These are phyloP conservation scores for Talaromyces sp. DNA, from an alignment of 2,329 filamentous ascomycete genomes.

Conservation along the genomic window DNA sequence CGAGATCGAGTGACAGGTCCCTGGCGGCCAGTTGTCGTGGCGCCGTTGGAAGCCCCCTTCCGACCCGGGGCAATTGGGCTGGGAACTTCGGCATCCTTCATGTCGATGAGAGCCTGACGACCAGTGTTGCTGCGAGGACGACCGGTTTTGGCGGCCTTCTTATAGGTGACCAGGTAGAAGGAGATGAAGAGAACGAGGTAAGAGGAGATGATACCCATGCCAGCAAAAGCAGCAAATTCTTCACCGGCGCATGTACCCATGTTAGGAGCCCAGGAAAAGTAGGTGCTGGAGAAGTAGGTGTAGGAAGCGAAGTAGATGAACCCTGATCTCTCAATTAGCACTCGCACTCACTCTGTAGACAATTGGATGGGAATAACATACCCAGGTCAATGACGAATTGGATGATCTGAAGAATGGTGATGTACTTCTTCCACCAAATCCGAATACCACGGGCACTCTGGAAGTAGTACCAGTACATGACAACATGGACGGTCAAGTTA, in stretches of 20 bases:
- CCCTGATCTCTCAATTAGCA: conserved; percentile 50
- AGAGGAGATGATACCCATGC: conserved; percentile 85
- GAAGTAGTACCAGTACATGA: conserved; percentile 99
- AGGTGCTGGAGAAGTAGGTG: conserved; percentile 92
- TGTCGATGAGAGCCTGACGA: conserved; percentile 81
- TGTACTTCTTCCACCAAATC: conserved; percentile 99
- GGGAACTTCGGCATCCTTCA: conserved; percentile 66
- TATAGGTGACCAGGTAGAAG: conserved; percentile 96
- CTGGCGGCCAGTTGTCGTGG: conserved; percentile 38
- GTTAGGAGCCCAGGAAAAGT: conserved; percentile 82
- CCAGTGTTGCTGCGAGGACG: conserved; percentile 57
- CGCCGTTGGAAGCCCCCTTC: conserved; percentile 25
- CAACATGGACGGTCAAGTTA: conserved; percentile 90
- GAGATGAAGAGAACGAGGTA: conserved; percentile 98
- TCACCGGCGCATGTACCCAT: conserved; percentile 84
- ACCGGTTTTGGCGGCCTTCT: conserved; percentile 56
- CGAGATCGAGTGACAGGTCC: conserved; percentile 46
- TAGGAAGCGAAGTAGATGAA: conserved; percentile 99
- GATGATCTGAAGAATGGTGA: conserved; percentile 93
- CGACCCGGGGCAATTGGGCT: conserved; percentile 23
- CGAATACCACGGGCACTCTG: conserved; percentile 91
- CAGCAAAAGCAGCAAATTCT: conserved; percentile 91
- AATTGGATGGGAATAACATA: conserved; percentile 45
- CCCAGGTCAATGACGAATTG: conserved; percentile 97
- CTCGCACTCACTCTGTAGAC: not conserved